A percentile compares a stretch with the other conserved stretches of the same genome.
Conservation (phyloP, 495 filamentous ascomycete species). For the Aspergillus conjunctus region DNA sequence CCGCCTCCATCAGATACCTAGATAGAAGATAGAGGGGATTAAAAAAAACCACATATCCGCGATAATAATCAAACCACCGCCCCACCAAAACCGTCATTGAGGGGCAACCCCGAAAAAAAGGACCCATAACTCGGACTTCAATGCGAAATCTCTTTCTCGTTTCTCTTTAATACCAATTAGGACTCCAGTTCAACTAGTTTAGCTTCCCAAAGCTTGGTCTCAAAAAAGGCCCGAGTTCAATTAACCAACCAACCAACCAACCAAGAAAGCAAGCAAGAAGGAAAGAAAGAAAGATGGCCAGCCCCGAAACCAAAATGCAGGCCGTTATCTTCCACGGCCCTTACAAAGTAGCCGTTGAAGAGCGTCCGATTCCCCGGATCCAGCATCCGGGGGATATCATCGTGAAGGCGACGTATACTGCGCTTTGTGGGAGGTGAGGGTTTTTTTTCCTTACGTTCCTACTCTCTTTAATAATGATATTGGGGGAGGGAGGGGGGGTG, state of each 20-base stretch:
- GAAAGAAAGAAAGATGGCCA: conserved; percentile 8
- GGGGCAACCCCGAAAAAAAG: conserved; percentile 9
- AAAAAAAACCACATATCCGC: background rate
- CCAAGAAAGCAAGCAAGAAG: too few relatives aligned
- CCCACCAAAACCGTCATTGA: conserved; percentile 15
- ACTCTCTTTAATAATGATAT: background rate
- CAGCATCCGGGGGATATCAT: conserved; percentile 75
- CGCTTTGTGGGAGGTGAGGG: conserved; percentile 81
- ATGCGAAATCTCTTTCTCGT: conserved; percentile 11
- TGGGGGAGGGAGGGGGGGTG: background rate
- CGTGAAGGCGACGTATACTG: conserved; percentile 82
- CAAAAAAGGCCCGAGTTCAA: too few relatives aligned
- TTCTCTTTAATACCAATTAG: background rate
- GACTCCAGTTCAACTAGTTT: background rate
- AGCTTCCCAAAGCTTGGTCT: background rate
- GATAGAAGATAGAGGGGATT: background rate
- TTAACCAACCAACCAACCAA: too few relatives aligned
- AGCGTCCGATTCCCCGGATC: conserved; percentile 58
- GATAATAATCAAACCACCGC: background rate
- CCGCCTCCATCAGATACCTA: background rate
- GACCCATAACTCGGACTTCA: conserved; percentile 20
- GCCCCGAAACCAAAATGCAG: conserved; percentile 40
- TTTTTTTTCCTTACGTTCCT: conserved; percentile 3
- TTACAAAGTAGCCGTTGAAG: conserved; percentile 50
- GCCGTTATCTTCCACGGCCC: conserved; percentile 55